Evolutionary conservation across 345 rosid genomes (phyloP).

Genomic region (Rhodamnia argentea): DNA sequence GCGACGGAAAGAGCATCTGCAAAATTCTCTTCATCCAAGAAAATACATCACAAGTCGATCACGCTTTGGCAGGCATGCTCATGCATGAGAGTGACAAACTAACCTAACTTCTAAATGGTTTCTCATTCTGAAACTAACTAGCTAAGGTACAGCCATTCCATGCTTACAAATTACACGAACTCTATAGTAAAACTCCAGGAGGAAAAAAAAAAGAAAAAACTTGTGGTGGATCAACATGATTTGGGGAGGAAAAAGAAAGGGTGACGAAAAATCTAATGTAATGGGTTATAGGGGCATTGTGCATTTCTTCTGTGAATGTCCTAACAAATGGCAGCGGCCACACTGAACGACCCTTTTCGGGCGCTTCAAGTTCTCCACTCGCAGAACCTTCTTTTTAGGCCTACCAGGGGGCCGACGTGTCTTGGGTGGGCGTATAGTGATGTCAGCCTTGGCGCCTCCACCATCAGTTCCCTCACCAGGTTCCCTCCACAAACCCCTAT

Average conservation of each 20-base stretch:
- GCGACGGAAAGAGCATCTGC: not conserved
- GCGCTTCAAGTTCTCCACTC: slow-evolving; percentile 89
- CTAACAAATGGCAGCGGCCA: slow-evolving; percentile 95
- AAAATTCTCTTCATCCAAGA: not conserved
- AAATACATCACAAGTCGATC: not conserved
- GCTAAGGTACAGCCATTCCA: not conserved
- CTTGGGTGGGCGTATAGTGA: slow-evolving; percentile 67
- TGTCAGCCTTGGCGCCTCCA: slow-evolving; percentile 48
- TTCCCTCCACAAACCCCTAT: slow-evolving; percentile 50
- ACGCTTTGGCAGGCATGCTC: not conserved
- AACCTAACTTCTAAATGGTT: not conserved
- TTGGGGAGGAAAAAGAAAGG: not conserved
- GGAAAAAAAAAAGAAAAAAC: not conserved
- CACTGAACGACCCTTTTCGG: slow-evolving; percentile 96
- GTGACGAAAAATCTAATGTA: not conserved
- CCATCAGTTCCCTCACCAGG: slow-evolving; percentile 20
- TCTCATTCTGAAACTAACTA: not conserved
- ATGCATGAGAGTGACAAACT: not conserved
- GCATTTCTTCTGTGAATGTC: slow-evolving; percentile 99
- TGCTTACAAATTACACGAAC: not conserved
- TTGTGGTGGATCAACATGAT: not conserved
- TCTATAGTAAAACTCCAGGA: not conserved
- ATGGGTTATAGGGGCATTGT: slow-evolving; percentile 56
- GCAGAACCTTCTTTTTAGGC: slow-evolving; percentile 90
- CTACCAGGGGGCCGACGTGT: slow-evolving; percentile 98